phyloP scores from a whole-genome alignment of 805 yeast species.

The Wickerhamomyces strasburgensis region DNA sequence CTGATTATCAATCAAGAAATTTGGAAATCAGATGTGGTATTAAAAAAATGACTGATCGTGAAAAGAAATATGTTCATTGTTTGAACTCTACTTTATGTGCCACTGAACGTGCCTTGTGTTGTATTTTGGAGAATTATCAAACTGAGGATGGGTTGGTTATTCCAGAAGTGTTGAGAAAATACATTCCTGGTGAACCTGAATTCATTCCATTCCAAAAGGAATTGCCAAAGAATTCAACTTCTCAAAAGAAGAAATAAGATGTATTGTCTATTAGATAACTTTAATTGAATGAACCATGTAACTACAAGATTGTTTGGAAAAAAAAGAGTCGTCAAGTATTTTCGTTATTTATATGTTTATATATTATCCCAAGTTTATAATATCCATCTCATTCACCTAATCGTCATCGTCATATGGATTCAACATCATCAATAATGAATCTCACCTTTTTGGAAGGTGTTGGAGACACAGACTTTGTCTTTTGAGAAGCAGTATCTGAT shows the following conservation, averaged over 20 bases:
- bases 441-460: slow-evolving; percentile 13
- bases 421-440: slow-evolving; percentile 4
- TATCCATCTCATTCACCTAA: neutral
- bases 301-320: neutral
- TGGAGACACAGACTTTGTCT: no score
- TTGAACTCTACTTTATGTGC: slow-evolving; percentile 96
- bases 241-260: slow-evolving; percentile 52
- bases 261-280: neutral
- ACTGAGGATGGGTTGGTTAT: slow-evolving; percentile 90
- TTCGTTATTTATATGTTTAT: no score
- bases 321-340: neutral
- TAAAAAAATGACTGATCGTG: slow-evolving; percentile 89
- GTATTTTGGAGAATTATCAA: slow-evolving; percentile 96
- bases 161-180: slow-evolving; percentile 93
- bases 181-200: slow-evolving; percentile 98
- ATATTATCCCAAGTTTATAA: no score
- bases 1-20: slow-evolving; percentile 98
- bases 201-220: slow-evolving; percentile 88
- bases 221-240: slow-evolving; percentile 90
- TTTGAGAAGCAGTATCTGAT: no score
- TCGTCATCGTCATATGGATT: neutral
- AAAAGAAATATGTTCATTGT: slow-evolving; percentile 97
- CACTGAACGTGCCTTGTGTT: slow-evolving; percentile 96
- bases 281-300: neutral
- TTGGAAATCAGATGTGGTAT: slow-evolving; percentile 98